Evolutionary conservation across 805 yeast species (phyloP), one percentile per base, ranked within the genome.

Genomic region (Zygoascus ofunaensis): DNA sequence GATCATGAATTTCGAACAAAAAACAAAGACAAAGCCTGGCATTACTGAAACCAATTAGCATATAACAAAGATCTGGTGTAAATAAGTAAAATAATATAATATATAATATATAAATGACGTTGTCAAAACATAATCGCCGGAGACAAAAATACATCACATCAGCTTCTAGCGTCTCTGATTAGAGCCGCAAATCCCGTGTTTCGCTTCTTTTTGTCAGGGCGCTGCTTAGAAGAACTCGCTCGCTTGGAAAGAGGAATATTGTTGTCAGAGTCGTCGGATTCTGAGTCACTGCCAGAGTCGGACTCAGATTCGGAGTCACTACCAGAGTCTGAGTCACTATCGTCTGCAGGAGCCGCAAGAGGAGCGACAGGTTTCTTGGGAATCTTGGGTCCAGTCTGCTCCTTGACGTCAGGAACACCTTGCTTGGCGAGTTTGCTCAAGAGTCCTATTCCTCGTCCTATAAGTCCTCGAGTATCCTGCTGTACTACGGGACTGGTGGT

Each of bases 191-290:
- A 47, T 7, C 50, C 51, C 12, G 44, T 37, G 37, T 49, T 50
- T 28, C 37, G 22, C 39, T 42, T 44, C 44, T 45, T 47, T 34
- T 42, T 41, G 23, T 46, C 46, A n/a, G 12, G 19, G 4, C 14
- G 44, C n/a, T 21, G 8, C 8, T 15, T 19, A 34, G 44, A 45
- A 8, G 34, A 34, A 15, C 39, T 21, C 33, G 51, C 52, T n/a
- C 48, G 46, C 26, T 49, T 49, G n/a, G 49, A 40, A 19, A 35
- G 35, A 7, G 53, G 53, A 28, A 50, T 45, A 1, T 32, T 42
- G 26, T 34, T 8, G 19, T 46, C 51, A 32, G 44, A 26, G 20
- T 44, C 51, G 14, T 24, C 42, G n/a, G 45, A 40, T 34, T 40
- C 44, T 10, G 39, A 26, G 19, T 46, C 53, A 2, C 45, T 37